Conservation (phyloP, 2,329 filamentous ascomycete species). For the Exophiala viscosa region DNA sequence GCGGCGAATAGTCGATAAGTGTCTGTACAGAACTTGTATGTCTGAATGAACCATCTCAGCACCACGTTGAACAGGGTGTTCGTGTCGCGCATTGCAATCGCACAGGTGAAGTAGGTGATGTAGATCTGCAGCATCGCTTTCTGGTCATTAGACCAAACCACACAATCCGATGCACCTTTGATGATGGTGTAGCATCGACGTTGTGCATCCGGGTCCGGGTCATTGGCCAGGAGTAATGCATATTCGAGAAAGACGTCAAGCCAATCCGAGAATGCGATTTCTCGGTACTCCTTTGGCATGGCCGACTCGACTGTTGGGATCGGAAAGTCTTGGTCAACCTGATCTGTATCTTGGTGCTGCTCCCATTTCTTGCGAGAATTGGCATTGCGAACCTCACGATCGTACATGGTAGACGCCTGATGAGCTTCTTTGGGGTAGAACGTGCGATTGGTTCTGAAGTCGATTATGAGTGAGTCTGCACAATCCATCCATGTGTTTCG, state of each 20-base stretch:
- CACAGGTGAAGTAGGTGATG: slow-evolving; percentile 76
- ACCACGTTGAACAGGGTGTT: slow-evolving; percentile 71
- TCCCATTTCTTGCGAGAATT: slow-evolving; percentile 27
- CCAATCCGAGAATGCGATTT: slow-evolving; percentile 79
- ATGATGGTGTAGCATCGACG: slow-evolving; percentile 68
- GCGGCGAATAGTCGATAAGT: slow-evolving; percentile 78
- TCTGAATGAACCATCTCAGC: slow-evolving; percentile 74
- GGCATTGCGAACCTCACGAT: slow-evolving; percentile 36
- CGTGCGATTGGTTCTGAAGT: slow-evolving; percentile 57
- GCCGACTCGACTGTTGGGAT: slow-evolving; percentile 14
- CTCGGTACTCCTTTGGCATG: slow-evolving; percentile 56
- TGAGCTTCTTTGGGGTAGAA: slow-evolving; percentile 56
- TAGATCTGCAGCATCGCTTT: slow-evolving; percentile 69
- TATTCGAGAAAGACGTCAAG: slow-evolving; percentile 87
- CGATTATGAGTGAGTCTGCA: slow-evolving; percentile 55
- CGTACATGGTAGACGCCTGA: slow-evolving; percentile 50
- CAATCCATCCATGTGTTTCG: slow-evolving; percentile 57
- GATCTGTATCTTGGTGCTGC: slow-evolving; percentile 3
- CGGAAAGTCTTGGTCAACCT: slow-evolving; percentile 13
- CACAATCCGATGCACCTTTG: slow-evolving; percentile 72
- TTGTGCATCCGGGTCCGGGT: slow-evolving; percentile 62
- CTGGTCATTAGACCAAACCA: slow-evolving; percentile 71
- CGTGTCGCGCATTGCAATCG: slow-evolving; percentile 72
- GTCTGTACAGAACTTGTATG: slow-evolving; percentile 74
- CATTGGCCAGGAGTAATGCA: slow-evolving; percentile 66